These are phyloP conservation scores for Penicillium sp. DNA, from an alignment of 2,329 filamentous ascomycete species.

Conservation along the genomic window DNA sequence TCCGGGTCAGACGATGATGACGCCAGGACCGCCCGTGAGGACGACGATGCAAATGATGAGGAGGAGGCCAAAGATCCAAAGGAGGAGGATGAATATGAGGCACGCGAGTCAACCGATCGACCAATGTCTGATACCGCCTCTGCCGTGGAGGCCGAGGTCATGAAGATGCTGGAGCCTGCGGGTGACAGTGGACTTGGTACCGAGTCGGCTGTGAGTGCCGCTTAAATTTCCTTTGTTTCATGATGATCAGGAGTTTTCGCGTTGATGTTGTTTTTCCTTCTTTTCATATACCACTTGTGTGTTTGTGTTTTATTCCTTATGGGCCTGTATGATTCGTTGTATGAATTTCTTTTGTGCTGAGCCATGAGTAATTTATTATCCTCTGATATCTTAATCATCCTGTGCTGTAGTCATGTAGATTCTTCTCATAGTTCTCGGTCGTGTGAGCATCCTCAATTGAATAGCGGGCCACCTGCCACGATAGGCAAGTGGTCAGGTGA, in stretches of 20 bases:
- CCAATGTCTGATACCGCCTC: conserved; percentile 20
- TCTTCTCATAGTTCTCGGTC: not conserved
- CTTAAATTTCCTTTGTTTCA: conserved; percentile 11
- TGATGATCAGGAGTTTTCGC: conserved; percentile 15
- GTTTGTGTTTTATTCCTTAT: conserved; percentile 6
- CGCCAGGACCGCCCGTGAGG: conserved; percentile 26
- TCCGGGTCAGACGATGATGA: conserved; percentile 26
- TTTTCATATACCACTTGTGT: conserved; percentile 31
- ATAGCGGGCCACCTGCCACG: conserved; percentile 14
- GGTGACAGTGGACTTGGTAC: conserved; percentile 37
- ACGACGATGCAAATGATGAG: conserved; percentile 21
- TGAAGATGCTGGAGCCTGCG: conserved; percentile 36
- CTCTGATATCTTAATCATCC: not conserved
- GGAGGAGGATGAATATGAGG: conserved; percentile 21
- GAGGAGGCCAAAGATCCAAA: conserved; percentile 20
- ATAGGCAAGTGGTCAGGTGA: conserved; percentile 27
- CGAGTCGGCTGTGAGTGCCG: conserved; percentile 29
- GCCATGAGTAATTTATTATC: not conserved
- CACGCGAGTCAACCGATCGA: conserved; percentile 19
- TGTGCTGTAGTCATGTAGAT: conserved; percentile 1
- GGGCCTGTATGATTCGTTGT: conserved; percentile 24
- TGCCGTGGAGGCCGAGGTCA: conserved; percentile 28
- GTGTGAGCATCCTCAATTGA: not conserved
- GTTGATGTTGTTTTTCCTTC: conserved; percentile 22
- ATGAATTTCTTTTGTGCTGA: conserved; percentile 15